phyloP scores from a whole-genome alignment of 108 stramenopile genomes.

The Skeletonema tropicum region DNA sequence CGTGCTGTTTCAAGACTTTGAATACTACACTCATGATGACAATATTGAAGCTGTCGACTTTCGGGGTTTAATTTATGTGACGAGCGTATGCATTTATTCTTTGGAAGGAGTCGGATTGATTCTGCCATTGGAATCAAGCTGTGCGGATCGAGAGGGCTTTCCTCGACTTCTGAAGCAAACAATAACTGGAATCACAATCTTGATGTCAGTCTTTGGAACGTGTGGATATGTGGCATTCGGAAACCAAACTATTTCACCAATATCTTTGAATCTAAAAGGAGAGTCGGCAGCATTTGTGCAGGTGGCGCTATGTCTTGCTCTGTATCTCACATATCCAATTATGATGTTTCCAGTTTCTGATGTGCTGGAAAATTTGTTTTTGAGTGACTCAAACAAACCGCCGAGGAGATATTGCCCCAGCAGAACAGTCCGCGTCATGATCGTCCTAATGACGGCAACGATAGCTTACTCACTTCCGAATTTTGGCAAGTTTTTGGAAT shows the following conservation, averaged over 20 bases:
- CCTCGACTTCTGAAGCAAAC: constrained; percentile 46
- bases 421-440: constrained; percentile 31
- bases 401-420: constrained; percentile 21
- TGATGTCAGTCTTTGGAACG: constrained; percentile 77
- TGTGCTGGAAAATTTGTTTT: constrained; percentile 49
- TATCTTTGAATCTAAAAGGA: constrained; percentile 69
- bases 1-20: constrained; percentile 76
- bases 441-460: constrained; percentile 59
- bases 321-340: constrained; percentile 83
- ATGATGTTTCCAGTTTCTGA: constrained; percentile 84
- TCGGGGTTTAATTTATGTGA: constrained; percentile 62
- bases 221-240: constrained; percentile 75
- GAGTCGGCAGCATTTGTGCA: constrained; percentile 69
- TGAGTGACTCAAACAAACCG: constrained; percentile 28
- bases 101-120: constrained; percentile 82
- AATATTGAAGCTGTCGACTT: constrained; percentile 54
- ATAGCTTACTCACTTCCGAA: constrained; percentile 70
- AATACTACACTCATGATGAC: constrained; percentile 42
- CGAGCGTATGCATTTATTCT: constrained; percentile 69
- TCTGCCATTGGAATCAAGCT: constrained; percentile 61
- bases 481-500: constrained; percentile 74
- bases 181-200: constrained; percentile 56
- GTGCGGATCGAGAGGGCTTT: constrained; percentile 53
- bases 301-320: constrained; percentile 65
- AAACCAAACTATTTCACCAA: constrained; percentile 59